A percentile compares a stretch with the other conserved stretches of the same genome.
phyloP scores from a whole-genome alignment of 352 stramenopile genomes.

The Phytophthora hibernalis region DNA sequence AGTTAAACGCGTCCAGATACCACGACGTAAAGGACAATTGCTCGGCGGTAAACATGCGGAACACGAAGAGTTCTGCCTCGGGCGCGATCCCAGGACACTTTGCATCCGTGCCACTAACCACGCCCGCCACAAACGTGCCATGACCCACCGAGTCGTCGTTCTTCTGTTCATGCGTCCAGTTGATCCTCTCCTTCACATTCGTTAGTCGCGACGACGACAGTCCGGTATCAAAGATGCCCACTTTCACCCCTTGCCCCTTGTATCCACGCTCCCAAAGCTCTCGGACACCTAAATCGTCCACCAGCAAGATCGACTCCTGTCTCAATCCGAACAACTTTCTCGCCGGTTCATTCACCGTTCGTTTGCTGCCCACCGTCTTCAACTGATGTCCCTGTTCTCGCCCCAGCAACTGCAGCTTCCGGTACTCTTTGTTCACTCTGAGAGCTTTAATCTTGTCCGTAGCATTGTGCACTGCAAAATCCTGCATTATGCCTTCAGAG shows the following conservation, averaged over 20 bases:
- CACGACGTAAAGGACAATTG: slow-evolving; percentile 91
- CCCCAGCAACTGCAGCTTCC: slow-evolving; percentile 42
- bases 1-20: slow-evolving; percentile 93
- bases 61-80: slow-evolving; percentile 79
- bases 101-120: slow-evolving; percentile 64
- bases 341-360: slow-evolving; percentile 18
- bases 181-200: slow-evolving; percentile 81
- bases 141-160: slow-evolving; percentile 81
- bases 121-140: slow-evolving; percentile 85
- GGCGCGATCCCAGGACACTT: slow-evolving; percentile 84
- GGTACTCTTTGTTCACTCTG: slow-evolving; percentile 58
- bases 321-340: slow-evolving; percentile 30
- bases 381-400: slow-evolving; percentile 13
- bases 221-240: slow-evolving; percentile 90
- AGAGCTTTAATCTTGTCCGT: slow-evolving; percentile 45
- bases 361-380: slow-evolving; percentile 28
- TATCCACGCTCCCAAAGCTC: slow-evolving; percentile 66
- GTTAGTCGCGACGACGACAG: slow-evolving; percentile 57
- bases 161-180: slow-evolving; percentile 89
- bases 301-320: slow-evolving; percentile 44
- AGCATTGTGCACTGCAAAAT: slow-evolving; percentile 11
- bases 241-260: slow-evolving; percentile 77
- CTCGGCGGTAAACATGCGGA: slow-evolving; percentile 88
- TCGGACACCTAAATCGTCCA: slow-evolving; percentile 61
- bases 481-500: slow-evolving; percentile 30